Evolutionary conservation across 1,139 yeast species (phyloP), one percentile per base, ranked within the genome.

Genomic region (Ogataea hybrid): DNA sequence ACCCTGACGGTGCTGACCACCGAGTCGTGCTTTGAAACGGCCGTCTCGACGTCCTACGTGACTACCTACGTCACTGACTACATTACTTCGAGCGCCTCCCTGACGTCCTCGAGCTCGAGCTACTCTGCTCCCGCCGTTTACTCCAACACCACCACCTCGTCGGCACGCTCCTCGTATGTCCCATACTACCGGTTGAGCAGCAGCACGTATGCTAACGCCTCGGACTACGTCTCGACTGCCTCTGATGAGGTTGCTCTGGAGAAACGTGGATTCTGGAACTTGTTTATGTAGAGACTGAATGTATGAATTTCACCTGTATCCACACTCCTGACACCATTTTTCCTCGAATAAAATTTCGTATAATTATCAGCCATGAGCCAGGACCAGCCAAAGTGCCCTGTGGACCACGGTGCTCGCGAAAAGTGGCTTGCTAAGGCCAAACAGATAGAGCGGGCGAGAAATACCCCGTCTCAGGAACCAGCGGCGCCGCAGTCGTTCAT

Each of bases 381-480:
- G 4, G 49, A 57, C 12, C 65, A 64, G 42, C 60, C 67, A 7
- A 71, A 68, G 49, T 83, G 90, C 58, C 90, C 90, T 1, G 89
- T 83, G 15, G 86, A 80, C 57, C 84, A 75, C 51, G 57, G 64
- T n/a, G 68, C 84, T 4, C 67, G 86, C 43, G 71, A 70, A 22
- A 70, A 69, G 9, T 83, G 89, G 89, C 56, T 74, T n/a, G 62
- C 65, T 29, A 69, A 71, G 34, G 52, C 62, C 5, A 43, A 47
- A 22, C 41, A 45, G 27, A 48, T 48, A 43, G 37, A 43, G 20
- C 27, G 48, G 37, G 56, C 57, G 33, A 46, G 39, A 18, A 17
- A 22, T 5, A n/a, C 17, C 4, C 28, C 28, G 15, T 17, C 38
- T 4, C 17, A 6, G 20, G 20, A 25, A 16, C 5, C 32, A 3